A percentile compares a stretch with the other conserved stretches of the same genome.
Evolutionary conservation across 805 yeast species (phyloP).

Genomic region (Candida fluviatilis): DNA sequence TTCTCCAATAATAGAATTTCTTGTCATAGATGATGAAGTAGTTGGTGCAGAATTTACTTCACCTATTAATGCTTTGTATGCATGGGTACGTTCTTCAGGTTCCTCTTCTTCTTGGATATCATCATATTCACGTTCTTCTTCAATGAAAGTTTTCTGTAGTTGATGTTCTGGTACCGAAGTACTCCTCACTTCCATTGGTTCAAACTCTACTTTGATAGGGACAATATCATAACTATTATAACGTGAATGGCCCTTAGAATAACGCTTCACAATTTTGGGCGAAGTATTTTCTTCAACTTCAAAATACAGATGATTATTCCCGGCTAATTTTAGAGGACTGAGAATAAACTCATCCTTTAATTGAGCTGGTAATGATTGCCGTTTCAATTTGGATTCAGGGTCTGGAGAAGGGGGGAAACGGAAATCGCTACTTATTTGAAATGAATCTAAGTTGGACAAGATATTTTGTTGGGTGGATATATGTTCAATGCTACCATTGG

Average conservation of each 20-base stretch:
- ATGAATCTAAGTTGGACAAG: constrained; percentile 10
- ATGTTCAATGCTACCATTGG: too few species aligned
- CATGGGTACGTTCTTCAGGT: constrained; percentile 15
- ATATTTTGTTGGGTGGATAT: not conserved
- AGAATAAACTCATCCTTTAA: constrained; percentile 34
- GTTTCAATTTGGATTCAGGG: constrained; percentile 22
- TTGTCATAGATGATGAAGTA: constrained; percentile 1
- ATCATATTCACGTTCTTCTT: constrained; percentile 9
- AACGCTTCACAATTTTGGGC: constrained; percentile 15
- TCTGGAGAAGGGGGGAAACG: constrained; percentile 36
- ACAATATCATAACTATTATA: constrained; percentile 41
- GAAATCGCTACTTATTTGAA: constrained; percentile 18
- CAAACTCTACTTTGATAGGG: constrained; percentile 43
- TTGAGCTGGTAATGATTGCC: constrained; percentile 34
- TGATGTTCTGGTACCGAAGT: constrained; percentile 24
- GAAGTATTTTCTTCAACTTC: constrained; percentile 7
- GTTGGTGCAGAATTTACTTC: constrained; percentile 7
- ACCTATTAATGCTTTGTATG: constrained; percentile 31
- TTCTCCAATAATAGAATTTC: constrained; percentile 9
- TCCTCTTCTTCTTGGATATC: not conserved
- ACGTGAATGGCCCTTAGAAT: constrained; percentile 31
- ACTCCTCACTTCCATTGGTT: constrained; percentile 19
- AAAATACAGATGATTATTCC: constrained; percentile 8
- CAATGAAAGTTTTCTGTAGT: constrained; percentile 2
- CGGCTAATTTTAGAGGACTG: constrained; percentile 38